Conservation (phyloP, 2,329 filamentous ascomycete genomes). For the Diaporthe sp. region DNA sequence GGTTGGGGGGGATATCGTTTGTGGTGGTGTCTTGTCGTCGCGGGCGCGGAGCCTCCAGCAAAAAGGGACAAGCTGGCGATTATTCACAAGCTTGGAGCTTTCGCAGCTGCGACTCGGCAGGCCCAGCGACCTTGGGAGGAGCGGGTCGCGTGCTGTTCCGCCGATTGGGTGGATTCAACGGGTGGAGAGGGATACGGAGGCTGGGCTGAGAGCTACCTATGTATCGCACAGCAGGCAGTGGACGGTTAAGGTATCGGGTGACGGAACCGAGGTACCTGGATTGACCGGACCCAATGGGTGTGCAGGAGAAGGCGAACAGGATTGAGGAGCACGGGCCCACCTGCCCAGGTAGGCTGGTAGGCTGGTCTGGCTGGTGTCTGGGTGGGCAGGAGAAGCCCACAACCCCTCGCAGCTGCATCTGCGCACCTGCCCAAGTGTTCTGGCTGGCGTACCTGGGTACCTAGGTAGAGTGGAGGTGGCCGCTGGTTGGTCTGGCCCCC, state of each 20-base stretch:
- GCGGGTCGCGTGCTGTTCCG: conserved; percentile 31
- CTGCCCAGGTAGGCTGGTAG: conserved; percentile 24
- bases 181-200: conserved; percentile 33
- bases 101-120: conserved; percentile 38
- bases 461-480: conserved; percentile 5
- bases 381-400: conserved; percentile 8
- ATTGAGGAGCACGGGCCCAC: conserved; percentile 27
- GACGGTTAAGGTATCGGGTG: background rate
- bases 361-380: background rate
- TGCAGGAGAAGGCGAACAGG: conserved; percentile 18
- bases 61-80: conserved; percentile 41
- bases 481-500: conserved; percentile 30
- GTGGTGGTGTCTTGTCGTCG: conserved; percentile 39
- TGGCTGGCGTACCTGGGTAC: background rate
- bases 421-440: background rate
- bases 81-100: conserved; percentile 41
- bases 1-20: conserved; percentile 31
- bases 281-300: background rate
- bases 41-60: background rate
- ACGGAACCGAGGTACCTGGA: conserved; percentile 29
- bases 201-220: conserved; percentile 26
- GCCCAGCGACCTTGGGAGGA: conserved; percentile 26
- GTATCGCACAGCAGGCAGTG: too few relatives aligned
- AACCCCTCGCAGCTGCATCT: conserved; percentile 32
- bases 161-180: conserved; percentile 20